Evolutionary conservation across 2,329 filamentous ascomycete species (phyloP), one percentile per base, ranked within the genome.

Genomic region (Cordyceps cateniannulata): DNA sequence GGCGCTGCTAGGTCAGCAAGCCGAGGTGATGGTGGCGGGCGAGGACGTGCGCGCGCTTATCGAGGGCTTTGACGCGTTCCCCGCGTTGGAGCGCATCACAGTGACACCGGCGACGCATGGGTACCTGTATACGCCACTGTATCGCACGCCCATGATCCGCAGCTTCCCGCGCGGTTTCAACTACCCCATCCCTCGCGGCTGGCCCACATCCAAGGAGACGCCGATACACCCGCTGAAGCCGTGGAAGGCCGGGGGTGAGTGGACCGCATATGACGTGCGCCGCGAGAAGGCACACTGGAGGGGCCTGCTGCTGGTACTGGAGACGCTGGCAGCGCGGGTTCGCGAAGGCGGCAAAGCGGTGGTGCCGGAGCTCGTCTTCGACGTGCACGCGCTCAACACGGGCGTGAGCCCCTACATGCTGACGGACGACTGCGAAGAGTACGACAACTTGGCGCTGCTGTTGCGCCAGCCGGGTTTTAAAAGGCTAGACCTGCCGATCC

Each of bases 41-140:
- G 45, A 25, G 2, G 72, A 79, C 56, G 61, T 64, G 3, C 53
- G 65, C 10, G 74, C 69, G 5, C 67, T 79, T 2, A 55, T 67
- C 16, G 69, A 72, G 47, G 73, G 68, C 2, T 29, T 77, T 3
- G 47, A 64, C 12, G 68, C 64, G 3, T 76, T 79, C 48, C 71
- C 73, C 0, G 66, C 65, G 2, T 65, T 79, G 2, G 68, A 60
- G 38, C 70, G 69, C 48, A 64, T 80, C 9, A 76, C 68, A 0
- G 60, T 79, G 14, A 78, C 77, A 3, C 72, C 72, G 7, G 72
- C 74, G 2, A 66, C 74, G 0, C 76, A 79, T 62, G 74, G 74
- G 0, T 65, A 67, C 48, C 61, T 72, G 0, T 70, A 72, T n/a
- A 53, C 60, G 0, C 77, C 76, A 0, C 61, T 71, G 0, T 78